These are phyloP conservation scores for Petrea volubilis DNA, from an alignment of 257 asterid genomes.

Conservation along the genomic window DNA sequence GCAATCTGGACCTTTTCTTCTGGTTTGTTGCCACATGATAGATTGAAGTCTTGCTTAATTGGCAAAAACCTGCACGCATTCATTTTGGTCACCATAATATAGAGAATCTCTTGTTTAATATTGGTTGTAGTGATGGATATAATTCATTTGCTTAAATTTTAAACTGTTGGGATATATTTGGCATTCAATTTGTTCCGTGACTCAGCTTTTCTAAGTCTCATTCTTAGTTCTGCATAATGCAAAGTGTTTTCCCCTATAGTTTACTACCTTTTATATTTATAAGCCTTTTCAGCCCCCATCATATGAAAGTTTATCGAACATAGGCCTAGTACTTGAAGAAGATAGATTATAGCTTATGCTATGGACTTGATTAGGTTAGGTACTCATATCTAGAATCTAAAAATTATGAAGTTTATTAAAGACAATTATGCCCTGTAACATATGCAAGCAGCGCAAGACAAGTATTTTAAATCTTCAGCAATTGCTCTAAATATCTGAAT, in stretches of 20 bases:
- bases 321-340: not conserved
- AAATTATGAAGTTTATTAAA: not conserved
- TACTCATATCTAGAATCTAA: not conserved
- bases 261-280: not conserved
- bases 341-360: not conserved
- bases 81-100: conserved; percentile 66
- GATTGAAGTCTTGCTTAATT: conserved; percentile 70
- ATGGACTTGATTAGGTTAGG: not conserved
- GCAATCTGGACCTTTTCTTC: conserved; percentile 82
- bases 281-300: conserved; percentile 19
- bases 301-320: not conserved
- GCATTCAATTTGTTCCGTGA: conserved; percentile 19
- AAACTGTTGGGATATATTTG: conserved; percentile 20
- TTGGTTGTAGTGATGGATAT: conserved; percentile 39
- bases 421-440: not conserved
- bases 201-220: not conserved
- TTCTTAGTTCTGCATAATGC: not conserved
- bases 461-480: not conserved
- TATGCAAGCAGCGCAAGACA: not conserved
- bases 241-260: not conserved
- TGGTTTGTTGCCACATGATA: conserved; percentile 63
- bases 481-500: not conserved
- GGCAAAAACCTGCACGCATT: conserved; percentile 86
- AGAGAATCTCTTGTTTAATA: conserved; percentile 45
- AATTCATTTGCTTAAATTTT: conserved; percentile 29